Conservation (phyloP, 1,284 basidiomycete genomes). For the Ceratobasidium theobromae region DNA sequence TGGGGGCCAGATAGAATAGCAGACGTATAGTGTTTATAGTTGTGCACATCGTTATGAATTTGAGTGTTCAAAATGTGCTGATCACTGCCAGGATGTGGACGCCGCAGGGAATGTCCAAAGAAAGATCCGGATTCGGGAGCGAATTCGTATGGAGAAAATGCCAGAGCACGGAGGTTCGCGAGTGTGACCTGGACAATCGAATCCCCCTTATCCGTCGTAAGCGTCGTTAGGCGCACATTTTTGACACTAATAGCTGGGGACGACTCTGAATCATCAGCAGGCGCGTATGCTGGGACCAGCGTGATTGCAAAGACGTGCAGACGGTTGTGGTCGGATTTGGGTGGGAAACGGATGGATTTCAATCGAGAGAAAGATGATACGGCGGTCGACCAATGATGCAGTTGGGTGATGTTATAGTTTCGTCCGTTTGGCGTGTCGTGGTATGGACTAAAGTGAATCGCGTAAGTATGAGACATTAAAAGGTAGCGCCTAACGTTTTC, state of each 20-base stretch:
- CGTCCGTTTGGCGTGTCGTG: not conserved
- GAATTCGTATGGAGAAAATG: not conserved
- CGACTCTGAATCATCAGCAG: conserved; percentile 20
- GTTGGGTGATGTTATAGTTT: conserved; percentile 39
- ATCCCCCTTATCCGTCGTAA: conserved; percentile 47
- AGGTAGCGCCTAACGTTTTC: conserved; percentile 23
- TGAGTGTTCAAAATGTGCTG: not conserved
- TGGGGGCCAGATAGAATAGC: conserved; percentile 39
- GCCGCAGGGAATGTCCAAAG: not conserved
- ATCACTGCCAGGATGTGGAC: not conserved
- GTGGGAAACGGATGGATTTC: conserved; percentile 37
- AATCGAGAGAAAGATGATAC: conserved; percentile 38
- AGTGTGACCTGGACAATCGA: conserved; percentile 53
- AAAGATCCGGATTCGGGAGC: not conserved
- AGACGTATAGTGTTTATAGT: conserved; percentile 41
- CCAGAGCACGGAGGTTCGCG: conserved; percentile 49
- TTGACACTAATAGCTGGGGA: conserved; percentile 40
- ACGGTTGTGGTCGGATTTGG: conserved; percentile 34
- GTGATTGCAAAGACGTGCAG: conserved; percentile 43
- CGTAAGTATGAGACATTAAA: not conserved
- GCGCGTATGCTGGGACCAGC: conserved; percentile 36
- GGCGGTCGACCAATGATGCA: conserved; percentile 51
- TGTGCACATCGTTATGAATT: conserved; percentile 40
- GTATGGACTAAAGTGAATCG: not conserved
- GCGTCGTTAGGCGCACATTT: conserved; percentile 47